Evolutionary conservation across 2,329 filamentous ascomycete species (phyloP).

Genomic region (Epichloe hybrida): DNA sequence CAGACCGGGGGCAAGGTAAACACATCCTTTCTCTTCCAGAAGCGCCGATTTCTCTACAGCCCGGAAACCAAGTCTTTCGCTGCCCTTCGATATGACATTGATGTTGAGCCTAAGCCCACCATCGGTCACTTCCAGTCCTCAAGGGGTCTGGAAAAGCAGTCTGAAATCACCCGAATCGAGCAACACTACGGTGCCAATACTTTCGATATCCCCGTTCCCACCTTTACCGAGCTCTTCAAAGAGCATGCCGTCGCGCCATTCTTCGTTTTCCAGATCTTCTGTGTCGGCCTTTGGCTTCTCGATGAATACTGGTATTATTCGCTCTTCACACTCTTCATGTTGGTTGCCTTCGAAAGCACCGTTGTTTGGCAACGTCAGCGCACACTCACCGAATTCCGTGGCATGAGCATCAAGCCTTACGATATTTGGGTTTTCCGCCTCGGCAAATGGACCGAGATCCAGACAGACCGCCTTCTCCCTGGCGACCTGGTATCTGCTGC

Average conservation of each 20-base stretch:
- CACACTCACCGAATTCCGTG: constrained; percentile 89
- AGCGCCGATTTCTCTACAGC: constrained; percentile 85
- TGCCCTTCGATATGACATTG: constrained; percentile 71
- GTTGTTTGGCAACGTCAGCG: constrained; percentile 98
- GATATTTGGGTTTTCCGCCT: constrained; percentile 82
- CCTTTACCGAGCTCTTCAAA: constrained; percentile 90
- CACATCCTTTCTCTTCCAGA: constrained; percentile 90
- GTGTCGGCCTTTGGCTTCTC: constrained; percentile 94
- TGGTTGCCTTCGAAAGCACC: constrained; percentile 93
- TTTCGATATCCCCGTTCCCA: constrained; percentile 95
- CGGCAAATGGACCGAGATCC: constrained; percentile 75
- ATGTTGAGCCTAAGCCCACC: constrained; percentile 68
- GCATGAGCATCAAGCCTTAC: constrained; percentile 99
- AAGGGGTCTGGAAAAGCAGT: constrained; percentile 57
- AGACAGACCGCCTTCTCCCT: constrained; percentile 83
- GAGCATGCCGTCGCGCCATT: constrained; percentile 98
- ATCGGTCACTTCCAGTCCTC: constrained; percentile 69
- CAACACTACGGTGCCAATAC: constrained; percentile 93
- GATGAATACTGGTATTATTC: constrained; percentile 99
- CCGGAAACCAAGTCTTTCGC: constrained; percentile 59
- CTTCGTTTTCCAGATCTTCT: constrained; percentile 99
- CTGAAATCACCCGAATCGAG: constrained; percentile 67
- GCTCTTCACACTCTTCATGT: constrained; percentile 96
- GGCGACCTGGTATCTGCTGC: constrained; percentile 87
- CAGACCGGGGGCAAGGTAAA: constrained; percentile 60